Conservation (phyloP, 305 asterid species). For the Solanum hybrid region DNA sequence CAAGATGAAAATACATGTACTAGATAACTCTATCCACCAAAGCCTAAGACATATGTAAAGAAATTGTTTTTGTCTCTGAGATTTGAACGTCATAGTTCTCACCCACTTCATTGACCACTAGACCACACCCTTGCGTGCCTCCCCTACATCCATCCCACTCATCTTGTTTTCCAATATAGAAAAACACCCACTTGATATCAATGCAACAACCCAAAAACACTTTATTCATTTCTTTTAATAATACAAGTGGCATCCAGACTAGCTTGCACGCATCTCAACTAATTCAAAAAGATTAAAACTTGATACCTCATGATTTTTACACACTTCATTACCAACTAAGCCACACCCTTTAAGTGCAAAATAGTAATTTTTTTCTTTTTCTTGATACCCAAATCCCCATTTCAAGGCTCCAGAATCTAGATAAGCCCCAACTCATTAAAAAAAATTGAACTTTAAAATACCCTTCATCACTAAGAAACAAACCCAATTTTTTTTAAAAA, state of each 20-base stretch:
- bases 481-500: background rate
- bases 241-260: background rate
- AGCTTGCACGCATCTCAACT: background rate
- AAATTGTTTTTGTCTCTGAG: background rate
- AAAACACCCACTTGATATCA: background rate
- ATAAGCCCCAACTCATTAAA: background rate
- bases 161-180: background rate
- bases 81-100: background rate
- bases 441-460: background rate
- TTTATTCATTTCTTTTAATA: background rate
- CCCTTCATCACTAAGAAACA: background rate
- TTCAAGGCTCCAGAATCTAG: background rate
- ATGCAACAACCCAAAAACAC: background rate
- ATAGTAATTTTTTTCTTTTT: background rate
- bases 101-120: background rate
- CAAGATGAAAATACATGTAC: background rate
- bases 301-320: background rate
- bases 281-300: background rate
- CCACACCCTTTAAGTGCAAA: background rate
- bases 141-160: background rate
- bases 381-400: background rate
- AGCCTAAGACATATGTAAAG: background rate
- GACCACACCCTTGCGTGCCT: background rate
- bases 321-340: background rate
- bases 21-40: background rate